Percentiles rank a stretch among this genome's conserved stretches.
Evolutionary conservation across 306 rosid genomes (phyloP).

Genomic region (Argentina anserina): DNA sequence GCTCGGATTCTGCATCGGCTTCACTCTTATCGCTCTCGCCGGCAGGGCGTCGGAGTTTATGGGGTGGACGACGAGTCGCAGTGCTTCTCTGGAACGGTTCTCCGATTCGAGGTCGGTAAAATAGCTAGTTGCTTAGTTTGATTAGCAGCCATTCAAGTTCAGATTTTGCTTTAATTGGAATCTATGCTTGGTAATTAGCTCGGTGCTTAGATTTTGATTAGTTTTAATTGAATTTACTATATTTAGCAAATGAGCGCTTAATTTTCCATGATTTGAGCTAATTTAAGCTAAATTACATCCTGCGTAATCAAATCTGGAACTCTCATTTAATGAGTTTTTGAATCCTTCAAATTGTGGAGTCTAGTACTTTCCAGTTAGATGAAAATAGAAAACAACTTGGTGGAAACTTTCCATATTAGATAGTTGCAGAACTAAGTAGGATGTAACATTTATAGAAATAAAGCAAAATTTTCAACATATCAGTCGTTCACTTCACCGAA

Average conservation of each 20-base stretch:
- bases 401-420: neutral
- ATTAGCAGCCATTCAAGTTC: neutral
- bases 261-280: neutral
- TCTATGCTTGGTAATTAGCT: neutral
- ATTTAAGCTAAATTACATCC: too few species aligned
- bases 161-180: neutral
- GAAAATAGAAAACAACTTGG: neutral
- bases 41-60: conserved; percentile 44
- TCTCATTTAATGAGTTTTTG: neutral
- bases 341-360: neutral
- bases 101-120: conserved; percentile 54
- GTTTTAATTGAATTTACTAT: neutral
- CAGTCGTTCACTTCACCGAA: neutral
- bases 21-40: conserved; percentile 49
- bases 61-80: conserved; percentile 44
- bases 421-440: neutral
- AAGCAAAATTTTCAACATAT: neutral
- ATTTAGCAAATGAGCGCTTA: neutral
- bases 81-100: conserved; percentile 25
- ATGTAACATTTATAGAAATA: neutral
- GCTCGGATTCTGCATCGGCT: conserved; percentile 53
- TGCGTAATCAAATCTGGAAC: too few species aligned
- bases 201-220: neutral
- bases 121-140: neutral
- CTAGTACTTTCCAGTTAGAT: neutral